Evolutionary conservation across 345 rosid species (phyloP), one percentile per base, ranked within the genome.

Genomic region (Arabidopsis arenosa): DNA sequence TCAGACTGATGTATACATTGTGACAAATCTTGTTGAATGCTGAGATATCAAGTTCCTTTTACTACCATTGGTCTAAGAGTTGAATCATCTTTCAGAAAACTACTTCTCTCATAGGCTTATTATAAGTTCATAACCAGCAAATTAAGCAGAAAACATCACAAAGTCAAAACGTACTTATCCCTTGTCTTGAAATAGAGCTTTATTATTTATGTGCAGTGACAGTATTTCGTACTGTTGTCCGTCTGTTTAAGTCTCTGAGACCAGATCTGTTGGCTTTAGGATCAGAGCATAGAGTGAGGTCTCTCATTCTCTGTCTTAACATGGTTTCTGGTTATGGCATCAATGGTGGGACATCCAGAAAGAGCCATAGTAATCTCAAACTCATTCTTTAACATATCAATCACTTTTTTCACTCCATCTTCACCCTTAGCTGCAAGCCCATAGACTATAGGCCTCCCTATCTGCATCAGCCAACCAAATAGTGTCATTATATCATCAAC

Each of bases 371-470:
- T 83, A 1, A 85, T 84, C 85, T 88, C 94, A 47, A 94, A 85
- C 82, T 94, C 96, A 63, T 84, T 83, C 84, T 83, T 86, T 48
- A 92, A 81, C 97, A 90, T 92, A 37, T 85, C 83, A 11, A 92
- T 73, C 2, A 92, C 93, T 49, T 75, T 77, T 53, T 33, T 86
- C 59, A 76, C 96, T 30, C 97, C 93, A 17, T 61, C 18, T 83
- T 88, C 92, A 23, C 98, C 98, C 66, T 85, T 87, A 1, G 89
- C 92, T 39, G 97, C 96, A 26, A 94, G 70, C 13, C 96, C 96
- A 66, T 66, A 90, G 0, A 88, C 45, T 2, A 88, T 83, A 2
- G 98, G 98, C 81, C 98, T 90, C 61, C 97, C 98, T 49, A 94
- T 77, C 96, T 94, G 93, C 81, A 83, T 33, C 48, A 69, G 36